These are phyloP conservation scores for Thelonectria rubi DNA, from an alignment of 2,329 filamentous ascomycete species.

Conservation along the genomic window DNA sequence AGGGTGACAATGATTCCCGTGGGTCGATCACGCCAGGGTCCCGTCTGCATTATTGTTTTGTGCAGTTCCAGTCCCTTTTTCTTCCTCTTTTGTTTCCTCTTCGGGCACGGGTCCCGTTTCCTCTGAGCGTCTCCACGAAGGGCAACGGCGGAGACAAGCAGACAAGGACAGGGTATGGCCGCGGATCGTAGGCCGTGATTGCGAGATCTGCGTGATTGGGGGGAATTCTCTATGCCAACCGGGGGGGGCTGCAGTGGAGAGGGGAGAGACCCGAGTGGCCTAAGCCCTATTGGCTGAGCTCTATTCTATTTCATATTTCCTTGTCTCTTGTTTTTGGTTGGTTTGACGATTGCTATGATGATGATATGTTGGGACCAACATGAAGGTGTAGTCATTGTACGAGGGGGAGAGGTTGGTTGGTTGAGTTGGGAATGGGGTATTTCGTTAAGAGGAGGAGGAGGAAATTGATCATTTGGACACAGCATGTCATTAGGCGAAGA, in stretches of 20 bases:
- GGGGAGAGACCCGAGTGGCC: slow-evolving; percentile 7
- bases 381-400: too few relatives aligned
- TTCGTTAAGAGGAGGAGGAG: too few relatives aligned
- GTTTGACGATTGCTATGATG: too few relatives aligned
- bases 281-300: neutral
- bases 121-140: neutral
- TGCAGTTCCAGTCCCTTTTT: slow-evolving; percentile 7
- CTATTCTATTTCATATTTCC: too few relatives aligned
- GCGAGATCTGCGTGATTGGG: slow-evolving; percentile 30
- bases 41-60: slow-evolving; percentile 8
- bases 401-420: too few relatives aligned
- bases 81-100: slow-evolving; percentile 1
- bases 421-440: too few relatives aligned
- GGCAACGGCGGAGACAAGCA: neutral
- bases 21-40: slow-evolving; percentile 29
- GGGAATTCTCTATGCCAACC: neutral
- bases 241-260: slow-evolving; percentile 14
- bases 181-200: slow-evolving; percentile 27
- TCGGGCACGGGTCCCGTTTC: neutral
- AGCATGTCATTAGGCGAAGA: too few relatives aligned
- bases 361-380: too few relatives aligned
- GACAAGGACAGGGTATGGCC: slow-evolving; percentile 9
- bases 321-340: too few relatives aligned
- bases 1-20: slow-evolving; percentile 23
- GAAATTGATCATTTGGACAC: too few relatives aligned